Evolutionary conservation across 495 filamentous ascomycete genomes (phyloP), one percentile per base, ranked within the genome.

Genomic region (Pyrenopolyporus hunteri): DNA sequence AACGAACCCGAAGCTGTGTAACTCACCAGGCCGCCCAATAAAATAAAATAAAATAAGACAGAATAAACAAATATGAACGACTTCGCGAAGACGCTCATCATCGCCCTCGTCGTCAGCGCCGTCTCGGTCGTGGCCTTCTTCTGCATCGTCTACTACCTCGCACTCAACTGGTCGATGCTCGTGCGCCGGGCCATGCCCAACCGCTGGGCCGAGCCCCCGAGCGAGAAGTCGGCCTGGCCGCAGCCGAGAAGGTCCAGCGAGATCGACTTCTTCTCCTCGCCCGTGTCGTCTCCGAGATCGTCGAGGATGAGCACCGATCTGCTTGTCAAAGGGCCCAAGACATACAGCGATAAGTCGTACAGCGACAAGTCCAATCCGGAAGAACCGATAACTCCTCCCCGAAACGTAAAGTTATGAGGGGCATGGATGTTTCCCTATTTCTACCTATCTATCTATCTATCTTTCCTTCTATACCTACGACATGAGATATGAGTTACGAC

Each of bases 141-240:
- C 6, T 56, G 39, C 3, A 10, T 71, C 2, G 44, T 61, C 16
- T 60, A 64, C n/a, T 60, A 50, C 17, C 16, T 69, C 40, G 69
- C 69, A 17, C 49, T 65, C 0, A 65, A 69, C 69, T 71, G 69
- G 69, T n/a, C 69, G 10, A 64, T 25, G 33, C 17, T 69, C n/a
- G 17, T 60, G 9, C 69, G 60, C 7, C 59, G 59, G 14, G 45
- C 31, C 31, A 48, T 53, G 1, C 69, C 59, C 28, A 44, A 69
- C 42, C 56, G 60, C 20, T 67, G 51, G 48, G 29, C 28, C 3
- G 29, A 52, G 14, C 42, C 52, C 6, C 53, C 59, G 16, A 48
- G 47, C 35, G 64, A 66, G 57, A 66, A 71, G 46, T 16, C 57
- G 10, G 16, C 42, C n/a, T 71, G 69, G 69, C 69, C 69, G 14